Evolutionary conservation across 257 asterid species (phyloP).

Genomic region (Solanum chmielewskii): DNA sequence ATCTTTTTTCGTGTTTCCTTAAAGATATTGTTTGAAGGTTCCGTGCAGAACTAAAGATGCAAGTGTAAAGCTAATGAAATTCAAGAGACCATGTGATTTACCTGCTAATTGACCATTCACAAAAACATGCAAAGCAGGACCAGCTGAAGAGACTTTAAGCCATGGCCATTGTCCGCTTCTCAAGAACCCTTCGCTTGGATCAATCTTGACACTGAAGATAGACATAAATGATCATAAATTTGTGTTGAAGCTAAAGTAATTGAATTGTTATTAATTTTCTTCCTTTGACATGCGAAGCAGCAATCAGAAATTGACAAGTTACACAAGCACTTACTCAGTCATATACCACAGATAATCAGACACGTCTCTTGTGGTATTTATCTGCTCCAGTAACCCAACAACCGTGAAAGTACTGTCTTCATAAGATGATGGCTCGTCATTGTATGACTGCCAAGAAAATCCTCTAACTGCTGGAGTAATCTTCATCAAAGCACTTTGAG

Average conservation of each 20-base stretch:
- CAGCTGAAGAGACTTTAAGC: constrained; percentile 65
- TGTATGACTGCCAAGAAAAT: constrained; percentile 79
- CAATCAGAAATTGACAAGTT: neutral
- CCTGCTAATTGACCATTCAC: constrained; percentile 13
- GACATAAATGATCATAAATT: neutral
- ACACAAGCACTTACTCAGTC: constrained; percentile 63
- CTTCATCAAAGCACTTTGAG: constrained; percentile 88
- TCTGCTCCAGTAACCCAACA: constrained; percentile 86
- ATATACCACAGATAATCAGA: constrained; percentile 93
- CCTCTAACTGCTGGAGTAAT: constrained; percentile 56
- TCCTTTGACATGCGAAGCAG: neutral
- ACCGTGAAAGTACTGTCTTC: constrained; percentile 45
- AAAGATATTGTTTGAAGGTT: neutral
- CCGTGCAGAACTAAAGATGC: neutral
- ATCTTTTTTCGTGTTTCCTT: neutral
- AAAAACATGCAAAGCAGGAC: constrained; percentile 29
- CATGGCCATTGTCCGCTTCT: constrained; percentile 70
- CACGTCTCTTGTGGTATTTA: constrained; percentile 79
- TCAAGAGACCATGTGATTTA: neutral
- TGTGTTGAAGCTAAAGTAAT: neutral
- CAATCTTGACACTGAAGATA: constrained; percentile 58
- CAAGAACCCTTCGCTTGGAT: constrained; percentile 52
- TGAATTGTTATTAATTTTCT: neutral
- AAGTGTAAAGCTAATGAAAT: neutral
- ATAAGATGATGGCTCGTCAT: constrained; percentile 58